These are phyloP conservation scores for Podospora australis DNA, from an alignment of 495 filamentous ascomycete genomes.

Conservation along the genomic window DNA sequence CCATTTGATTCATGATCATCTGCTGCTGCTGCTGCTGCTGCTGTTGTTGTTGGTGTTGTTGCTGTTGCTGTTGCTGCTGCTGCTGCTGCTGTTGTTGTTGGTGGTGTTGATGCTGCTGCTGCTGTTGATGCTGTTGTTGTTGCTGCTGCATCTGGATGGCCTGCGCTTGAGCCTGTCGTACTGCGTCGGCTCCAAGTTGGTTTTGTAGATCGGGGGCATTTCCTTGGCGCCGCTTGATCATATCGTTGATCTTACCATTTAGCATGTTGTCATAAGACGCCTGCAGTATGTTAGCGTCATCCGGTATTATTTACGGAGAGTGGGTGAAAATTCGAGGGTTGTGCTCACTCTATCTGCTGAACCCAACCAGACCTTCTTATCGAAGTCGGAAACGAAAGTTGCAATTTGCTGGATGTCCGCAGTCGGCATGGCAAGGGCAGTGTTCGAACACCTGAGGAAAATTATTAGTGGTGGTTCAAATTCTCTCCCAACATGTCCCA, in stretches of 20 bases:
- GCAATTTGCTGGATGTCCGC: conserved; percentile 27
- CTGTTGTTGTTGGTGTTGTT: conserved; percentile 24
- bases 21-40: conserved; percentile 26
- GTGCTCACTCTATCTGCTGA: conserved; percentile 38
- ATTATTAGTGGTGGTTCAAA: too few species aligned
- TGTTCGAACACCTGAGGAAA: conserved; percentile 35
- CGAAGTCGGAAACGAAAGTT: conserved; percentile 28
- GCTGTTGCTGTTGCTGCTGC: conserved; percentile 18
- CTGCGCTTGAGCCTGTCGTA: conserved; percentile 36
- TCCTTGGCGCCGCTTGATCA: conserved; percentile 35
- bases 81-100: conserved; percentile 28
- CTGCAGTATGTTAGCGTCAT: conserved; percentile 22
- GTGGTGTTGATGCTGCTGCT: conserved; percentile 33
- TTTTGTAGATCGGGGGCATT: conserved; percentile 37
- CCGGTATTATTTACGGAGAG: conserved; percentile 3
- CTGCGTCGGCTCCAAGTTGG: conserved; percentile 34
- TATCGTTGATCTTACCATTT: conserved; percentile 21
- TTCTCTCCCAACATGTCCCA: too few species aligned
- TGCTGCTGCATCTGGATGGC: too few species aligned
- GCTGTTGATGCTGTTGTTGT: conserved; percentile 18
- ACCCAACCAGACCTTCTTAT: conserved; percentile 36
- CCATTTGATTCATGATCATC: conserved; percentile 44
- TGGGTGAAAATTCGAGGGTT: not conserved
- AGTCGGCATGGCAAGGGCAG: conserved; percentile 31
- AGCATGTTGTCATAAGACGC: conserved; percentile 33